Conservation (phyloP, 192 early-diverging fungal genomes). For the Phlyctochytrium arcticum region DNA sequence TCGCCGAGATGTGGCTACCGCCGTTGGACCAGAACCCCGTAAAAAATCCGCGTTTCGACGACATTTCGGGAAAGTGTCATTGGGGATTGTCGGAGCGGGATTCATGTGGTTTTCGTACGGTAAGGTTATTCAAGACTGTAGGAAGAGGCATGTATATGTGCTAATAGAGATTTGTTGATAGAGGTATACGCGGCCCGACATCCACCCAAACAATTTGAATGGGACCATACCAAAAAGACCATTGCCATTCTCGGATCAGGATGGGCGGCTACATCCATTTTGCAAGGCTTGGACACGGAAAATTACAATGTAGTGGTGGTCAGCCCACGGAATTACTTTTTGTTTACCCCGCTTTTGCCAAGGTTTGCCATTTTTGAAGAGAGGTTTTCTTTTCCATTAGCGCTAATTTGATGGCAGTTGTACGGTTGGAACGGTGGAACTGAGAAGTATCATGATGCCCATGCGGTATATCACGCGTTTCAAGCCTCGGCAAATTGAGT, state of each 20-base stretch:
- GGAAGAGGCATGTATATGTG: neutral
- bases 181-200: slow-evolving; percentile 41
- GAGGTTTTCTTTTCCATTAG: too few relatives aligned
- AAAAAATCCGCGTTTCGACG: slow-evolving; percentile 5
- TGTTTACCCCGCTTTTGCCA: slow-evolving; percentile 56
- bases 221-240: slow-evolving; percentile 50
- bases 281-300: slow-evolving; percentile 71
- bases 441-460: slow-evolving; percentile 82
- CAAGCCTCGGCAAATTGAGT: slow-evolving; percentile 79
- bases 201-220: slow-evolving; percentile 42
- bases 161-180: neutral
- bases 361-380: slow-evolving; percentile 11
- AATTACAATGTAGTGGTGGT: slow-evolving; percentile 69
- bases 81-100: slow-evolving; percentile 7
- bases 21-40: neutral
- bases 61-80: slow-evolving; percentile 8
- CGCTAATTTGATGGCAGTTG: slow-evolving; percentile 67
- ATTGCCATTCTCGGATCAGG: slow-evolving; percentile 45
- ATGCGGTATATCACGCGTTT: slow-evolving; percentile 82
- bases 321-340: slow-evolving; percentile 75
- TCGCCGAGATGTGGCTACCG: neutral
- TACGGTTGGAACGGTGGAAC: slow-evolving; percentile 86
- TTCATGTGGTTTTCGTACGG: slow-evolving; percentile 17
- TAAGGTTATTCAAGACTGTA: neutral
- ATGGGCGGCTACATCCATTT: slow-evolving; percentile 52